phyloP scores from a whole-genome alignment of 257 asterid genomes.

The Solanum sparsipilum region DNA sequence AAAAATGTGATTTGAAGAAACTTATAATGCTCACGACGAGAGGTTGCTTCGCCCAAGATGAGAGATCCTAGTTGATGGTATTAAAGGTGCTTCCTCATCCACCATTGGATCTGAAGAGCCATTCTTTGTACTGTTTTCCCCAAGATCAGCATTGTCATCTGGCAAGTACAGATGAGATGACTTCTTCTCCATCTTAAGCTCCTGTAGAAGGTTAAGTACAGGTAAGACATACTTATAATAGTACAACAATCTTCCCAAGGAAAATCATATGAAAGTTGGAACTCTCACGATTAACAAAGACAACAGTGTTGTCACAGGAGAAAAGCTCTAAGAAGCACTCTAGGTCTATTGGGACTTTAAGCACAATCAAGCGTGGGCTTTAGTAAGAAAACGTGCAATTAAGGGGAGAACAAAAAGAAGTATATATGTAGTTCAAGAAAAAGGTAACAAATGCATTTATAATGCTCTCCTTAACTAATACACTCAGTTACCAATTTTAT shows the following conservation, averaged over 20 bases:
- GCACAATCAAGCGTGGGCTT: background rate
- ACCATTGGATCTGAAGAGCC: slow-evolving; percentile 12
- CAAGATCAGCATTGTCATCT: slow-evolving; percentile 16
- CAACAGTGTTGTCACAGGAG: background rate
- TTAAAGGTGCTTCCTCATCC: slow-evolving; percentile 58
- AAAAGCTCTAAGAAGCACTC: background rate
- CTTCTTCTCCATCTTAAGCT: slow-evolving; percentile 60
- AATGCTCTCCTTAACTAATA: background rate
- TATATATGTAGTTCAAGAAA: background rate
- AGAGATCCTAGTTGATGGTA: slow-evolving; percentile 48
- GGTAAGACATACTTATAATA: background rate
- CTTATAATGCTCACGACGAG: background rate
- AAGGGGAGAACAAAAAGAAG: background rate
- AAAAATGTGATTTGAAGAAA: background rate
- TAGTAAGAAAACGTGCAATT: background rate
- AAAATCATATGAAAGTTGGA: background rate
- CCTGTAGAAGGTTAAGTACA: slow-evolving; percentile 19
- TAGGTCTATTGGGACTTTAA: background rate
- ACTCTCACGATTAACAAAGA: background rate
- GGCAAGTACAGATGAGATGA: slow-evolving; percentile 52
- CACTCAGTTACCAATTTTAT: background rate
- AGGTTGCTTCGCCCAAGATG: slow-evolving; percentile 53
- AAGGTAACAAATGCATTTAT: background rate
- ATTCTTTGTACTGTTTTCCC: slow-evolving; percentile 9
- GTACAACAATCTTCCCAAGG: background rate